A percentile compares a stretch with the other conserved stretches of the same genome.
Conservation (phyloP, 1,139 yeast species). For the Schwanniomyces etchellsii region DNA sequence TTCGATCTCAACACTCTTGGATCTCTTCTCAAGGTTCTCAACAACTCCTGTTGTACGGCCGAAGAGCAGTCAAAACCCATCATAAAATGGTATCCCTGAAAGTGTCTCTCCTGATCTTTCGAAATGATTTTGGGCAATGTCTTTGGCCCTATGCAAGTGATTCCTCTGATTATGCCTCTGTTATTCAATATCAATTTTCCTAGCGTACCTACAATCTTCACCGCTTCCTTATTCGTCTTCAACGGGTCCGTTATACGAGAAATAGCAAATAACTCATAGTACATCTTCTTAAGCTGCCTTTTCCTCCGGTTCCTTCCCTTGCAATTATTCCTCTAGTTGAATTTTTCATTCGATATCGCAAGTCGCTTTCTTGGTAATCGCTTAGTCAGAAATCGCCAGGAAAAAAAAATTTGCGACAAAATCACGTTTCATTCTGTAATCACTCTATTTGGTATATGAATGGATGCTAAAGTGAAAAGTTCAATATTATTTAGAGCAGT, state of each 20-base stretch:
- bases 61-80: conserved; percentile 84
- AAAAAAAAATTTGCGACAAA: no score
- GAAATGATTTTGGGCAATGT: conserved; percentile 77
- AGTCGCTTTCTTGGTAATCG: no score
- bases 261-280: conserved; percentile 85
- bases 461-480: conserved; percentile 2
- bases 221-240: conserved; percentile 57
- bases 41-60: conserved; percentile 79
- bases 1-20: conserved; percentile 85
- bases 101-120: conserved; percentile 84
- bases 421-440: conserved; percentile 4
- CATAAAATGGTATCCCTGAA: conserved; percentile 83
- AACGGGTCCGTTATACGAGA: conserved; percentile 68
- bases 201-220: conserved; percentile 66
- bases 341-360: no score
- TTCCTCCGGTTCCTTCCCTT: background rate
- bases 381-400: no score
- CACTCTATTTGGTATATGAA: background rate
- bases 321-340: background rate
- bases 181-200: conserved; percentile 81
- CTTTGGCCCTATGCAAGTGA: conserved; percentile 73
- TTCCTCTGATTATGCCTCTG: conserved; percentile 86
- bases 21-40: conserved; percentile 75
- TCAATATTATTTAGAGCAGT: background rate
- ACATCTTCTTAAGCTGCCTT: conserved; percentile 39